A percentile compares a stretch with the other conserved stretches of the same genome.
Conservation (phyloP, 352 stramenopile species). For the Phytophthora pseudosyringae region DNA sequence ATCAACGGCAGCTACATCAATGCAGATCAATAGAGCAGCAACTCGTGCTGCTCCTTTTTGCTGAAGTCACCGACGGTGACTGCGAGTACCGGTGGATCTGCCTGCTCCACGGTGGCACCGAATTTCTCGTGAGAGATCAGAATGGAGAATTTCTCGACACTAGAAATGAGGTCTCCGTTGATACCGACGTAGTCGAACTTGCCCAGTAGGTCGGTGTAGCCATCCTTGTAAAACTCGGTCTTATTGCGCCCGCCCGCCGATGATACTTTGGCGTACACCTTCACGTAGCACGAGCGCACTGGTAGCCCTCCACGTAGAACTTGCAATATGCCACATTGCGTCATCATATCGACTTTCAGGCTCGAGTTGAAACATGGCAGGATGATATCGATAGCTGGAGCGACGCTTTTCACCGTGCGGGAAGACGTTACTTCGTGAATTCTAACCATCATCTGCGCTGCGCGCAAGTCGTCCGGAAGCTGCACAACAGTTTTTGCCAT, state of each 20-base stretch:
- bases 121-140: slow-evolving; percentile 55
- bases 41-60: slow-evolving; percentile 30
- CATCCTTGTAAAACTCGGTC: slow-evolving; percentile 81
- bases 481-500: slow-evolving; percentile 27
- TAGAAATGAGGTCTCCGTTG: slow-evolving; percentile 90
- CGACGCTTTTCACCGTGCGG: slow-evolving; percentile 30
- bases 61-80: slow-evolving; percentile 36
- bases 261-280: slow-evolving; percentile 63
- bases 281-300: slow-evolving; percentile 67
- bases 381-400: slow-evolving; percentile 47
- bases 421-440: slow-evolving; percentile 38
- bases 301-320: slow-evolving; percentile 49
- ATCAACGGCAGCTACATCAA: background rate
- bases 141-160: slow-evolving; percentile 60
- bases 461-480: slow-evolving; percentile 38
- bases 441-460: slow-evolving; percentile 58
- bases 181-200: slow-evolving; percentile 77
- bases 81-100: slow-evolving; percentile 50
- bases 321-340: slow-evolving; percentile 60
- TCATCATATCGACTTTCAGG: slow-evolving; percentile 49
- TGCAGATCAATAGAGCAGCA: slow-evolving; percentile 40
- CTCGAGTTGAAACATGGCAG: slow-evolving; percentile 57
- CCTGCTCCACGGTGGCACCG: slow-evolving; percentile 51
- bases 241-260: slow-evolving; percentile 14
- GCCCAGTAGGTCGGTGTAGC: slow-evolving; percentile 78